Evolutionary conservation across 75 land plant genomes (phyloP).

Genomic region (Pinus tabuliformis): DNA sequence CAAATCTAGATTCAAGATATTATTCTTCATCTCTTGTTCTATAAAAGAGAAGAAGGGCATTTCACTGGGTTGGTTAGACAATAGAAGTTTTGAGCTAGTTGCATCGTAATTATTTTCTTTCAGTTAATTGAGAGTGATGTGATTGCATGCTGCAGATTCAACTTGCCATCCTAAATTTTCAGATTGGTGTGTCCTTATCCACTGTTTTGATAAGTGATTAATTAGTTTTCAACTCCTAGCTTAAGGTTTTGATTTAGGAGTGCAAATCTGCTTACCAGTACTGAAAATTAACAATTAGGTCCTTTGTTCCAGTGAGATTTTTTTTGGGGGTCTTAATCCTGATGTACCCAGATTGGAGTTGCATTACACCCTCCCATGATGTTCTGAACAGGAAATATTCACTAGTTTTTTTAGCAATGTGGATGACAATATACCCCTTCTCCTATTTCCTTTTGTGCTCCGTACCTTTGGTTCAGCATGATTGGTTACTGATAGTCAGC

Average conservation of each 20-base stretch:
- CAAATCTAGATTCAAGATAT: no score
- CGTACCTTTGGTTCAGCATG: neutral
- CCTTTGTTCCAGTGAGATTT: neutral
- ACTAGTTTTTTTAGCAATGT: neutral
- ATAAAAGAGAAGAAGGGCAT: no score
- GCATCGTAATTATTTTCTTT: no score
- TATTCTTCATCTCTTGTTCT: no score
- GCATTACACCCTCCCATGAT: neutral
- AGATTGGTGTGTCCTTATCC: no score
- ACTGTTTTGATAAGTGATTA: no score
- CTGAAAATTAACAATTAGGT: neutral
- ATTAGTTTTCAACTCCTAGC: no score
- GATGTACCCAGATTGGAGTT: neutral
- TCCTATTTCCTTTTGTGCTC: neutral
- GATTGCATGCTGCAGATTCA: no score
- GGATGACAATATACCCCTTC: neutral
- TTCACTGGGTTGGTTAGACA: no score
- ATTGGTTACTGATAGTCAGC: neutral
- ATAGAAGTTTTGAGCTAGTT: no score
- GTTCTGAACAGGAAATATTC: neutral
- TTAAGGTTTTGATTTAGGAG: neutral
- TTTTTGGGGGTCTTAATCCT: neutral
- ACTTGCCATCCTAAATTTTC: no score
- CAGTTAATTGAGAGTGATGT: no score
- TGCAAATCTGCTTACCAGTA: neutral